phyloP scores from a whole-genome alignment of 305 asterid genomes.

The Fraxinus angustifolia region DNA sequence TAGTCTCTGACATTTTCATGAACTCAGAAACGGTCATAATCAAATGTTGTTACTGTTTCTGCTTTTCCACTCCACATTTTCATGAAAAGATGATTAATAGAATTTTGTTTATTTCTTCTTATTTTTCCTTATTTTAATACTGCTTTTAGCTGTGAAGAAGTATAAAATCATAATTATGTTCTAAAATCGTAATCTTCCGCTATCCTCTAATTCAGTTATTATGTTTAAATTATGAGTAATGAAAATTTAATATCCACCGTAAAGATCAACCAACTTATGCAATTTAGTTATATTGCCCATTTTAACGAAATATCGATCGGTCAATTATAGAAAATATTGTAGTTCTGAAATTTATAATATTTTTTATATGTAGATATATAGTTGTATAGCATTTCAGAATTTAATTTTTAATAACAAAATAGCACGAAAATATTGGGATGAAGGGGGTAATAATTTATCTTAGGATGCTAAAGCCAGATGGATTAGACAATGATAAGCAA shows the following conservation, averaged over 20 bases:
- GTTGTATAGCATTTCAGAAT: background rate
- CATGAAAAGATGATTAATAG: background rate
- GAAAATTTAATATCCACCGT: background rate
- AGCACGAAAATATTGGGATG: background rate
- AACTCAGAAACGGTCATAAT: background rate
- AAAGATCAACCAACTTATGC: background rate
- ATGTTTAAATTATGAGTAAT: background rate
- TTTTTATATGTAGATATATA: background rate
- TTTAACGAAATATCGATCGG: background rate
- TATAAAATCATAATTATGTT: background rate
- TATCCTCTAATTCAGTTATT: background rate
- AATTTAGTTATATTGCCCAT: background rate
- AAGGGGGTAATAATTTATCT: background rate
- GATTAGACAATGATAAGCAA: background rate
- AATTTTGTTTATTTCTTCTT: background rate
- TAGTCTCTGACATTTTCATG: background rate
- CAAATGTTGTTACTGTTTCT: background rate
- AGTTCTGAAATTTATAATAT: background rate
- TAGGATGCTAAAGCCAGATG: background rate
- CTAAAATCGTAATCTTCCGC: background rate
- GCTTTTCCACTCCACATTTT: background rate
- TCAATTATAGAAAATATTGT: background rate
- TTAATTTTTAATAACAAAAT: background rate
- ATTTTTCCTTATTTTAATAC: background rate
- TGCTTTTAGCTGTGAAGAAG: background rate